These are phyloP conservation scores for Lasiosphaeria hispida DNA, from an alignment of 495 filamentous ascomycete species.

Conservation along the genomic window DNA sequence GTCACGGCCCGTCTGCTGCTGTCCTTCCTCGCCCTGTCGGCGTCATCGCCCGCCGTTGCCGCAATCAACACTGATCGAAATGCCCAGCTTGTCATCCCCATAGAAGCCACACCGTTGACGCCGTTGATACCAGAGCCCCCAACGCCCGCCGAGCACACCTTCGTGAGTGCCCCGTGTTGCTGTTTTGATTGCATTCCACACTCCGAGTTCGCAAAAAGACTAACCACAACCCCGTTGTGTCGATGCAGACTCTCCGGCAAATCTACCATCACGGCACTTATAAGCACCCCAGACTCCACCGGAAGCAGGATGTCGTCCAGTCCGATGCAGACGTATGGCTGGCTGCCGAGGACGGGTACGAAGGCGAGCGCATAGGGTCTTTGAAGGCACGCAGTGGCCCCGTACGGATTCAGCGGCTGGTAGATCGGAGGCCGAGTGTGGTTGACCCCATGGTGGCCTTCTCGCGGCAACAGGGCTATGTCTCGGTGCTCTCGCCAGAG, in stretches of 20 bases:
- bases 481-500: slow-evolving; percentile 57
- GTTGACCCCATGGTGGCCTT: slow-evolving; percentile 74
- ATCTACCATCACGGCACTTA: slow-evolving; percentile 84
- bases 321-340: slow-evolving; percentile 61
- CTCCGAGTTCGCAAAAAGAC: background rate
- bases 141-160: slow-evolving; percentile 45
- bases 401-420: slow-evolving; percentile 71
- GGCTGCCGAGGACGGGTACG: slow-evolving; percentile 60
- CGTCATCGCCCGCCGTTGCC: slow-evolving; percentile 32
- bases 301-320: slow-evolving; percentile 64
- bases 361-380: slow-evolving; percentile 45
- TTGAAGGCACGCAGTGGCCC: slow-evolving; percentile 57
- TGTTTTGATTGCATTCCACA: background rate
- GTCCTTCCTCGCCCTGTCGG: slow-evolving; percentile 59
- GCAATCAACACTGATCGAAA: slow-evolving; percentile 15
- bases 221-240: background rate
- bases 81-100: slow-evolving; percentile 31
- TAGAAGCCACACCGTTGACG: slow-evolving; percentile 34
- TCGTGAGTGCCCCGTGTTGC: slow-evolving; percentile 37
- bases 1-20: slow-evolving; percentile 60
- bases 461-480: slow-evolving; percentile 60
- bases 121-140: slow-evolving; percentile 42
- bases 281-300: slow-evolving; percentile 70
- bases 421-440: slow-evolving; percentile 69
- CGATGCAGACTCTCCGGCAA: slow-evolving; percentile 72